Base-by-base conservation (phyloP, 805 yeast genomes). In the fission yeast (Schizosaccharomyces pombe) region DNA sequence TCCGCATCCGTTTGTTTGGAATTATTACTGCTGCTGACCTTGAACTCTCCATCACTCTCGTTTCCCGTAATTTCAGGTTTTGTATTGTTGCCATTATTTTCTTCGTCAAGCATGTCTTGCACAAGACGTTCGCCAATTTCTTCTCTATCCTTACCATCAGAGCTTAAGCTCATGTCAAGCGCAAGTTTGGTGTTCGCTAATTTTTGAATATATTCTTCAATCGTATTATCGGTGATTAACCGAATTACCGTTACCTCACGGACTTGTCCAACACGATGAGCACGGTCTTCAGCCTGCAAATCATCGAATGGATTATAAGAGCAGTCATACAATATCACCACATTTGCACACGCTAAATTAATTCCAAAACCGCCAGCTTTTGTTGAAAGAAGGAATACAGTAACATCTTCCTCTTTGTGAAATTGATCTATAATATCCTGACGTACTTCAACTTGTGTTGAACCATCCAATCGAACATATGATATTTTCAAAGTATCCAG, bases 341-440 rank as follows among this genome's bases (percentile, higher is more conserved):
- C 78, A 64, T 85, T 89, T 8, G 99, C 97, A 63, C 94, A 91
- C 1, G 94, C 91, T 61, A 91, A 73, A 63, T 91, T 91, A 68
- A 91, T 91, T 56, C 99, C 99, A 67, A 91, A 91, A 0, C 99
- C 99, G 64, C 99, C 99, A 0, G 98, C 97, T 64, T 85, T 85
- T 2, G 99, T 91, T 8, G 95, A 85, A 47, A 91, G 70, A 52
- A 91, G 70, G 62, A 91, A 89, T 3, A 91, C 82, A 0, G 94
- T 89, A 58, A 91, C 84, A 5, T 77, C 72, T 0, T 75, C 75
- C 58, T 86, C 94, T 33, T 83, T 86, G 62, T 86, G 81, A 63
- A 83, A 91, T 60, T 77, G 77, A 68, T 91, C 98, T 60, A 91
- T 89, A 60, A 89, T 70, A 56, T 83, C 85, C 66, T 91, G 99